Evolutionary conservation across 352 stramenopile genomes (phyloP), one percentile per base, ranked within the genome.

Genomic region (Phytophthora foliorum): DNA sequence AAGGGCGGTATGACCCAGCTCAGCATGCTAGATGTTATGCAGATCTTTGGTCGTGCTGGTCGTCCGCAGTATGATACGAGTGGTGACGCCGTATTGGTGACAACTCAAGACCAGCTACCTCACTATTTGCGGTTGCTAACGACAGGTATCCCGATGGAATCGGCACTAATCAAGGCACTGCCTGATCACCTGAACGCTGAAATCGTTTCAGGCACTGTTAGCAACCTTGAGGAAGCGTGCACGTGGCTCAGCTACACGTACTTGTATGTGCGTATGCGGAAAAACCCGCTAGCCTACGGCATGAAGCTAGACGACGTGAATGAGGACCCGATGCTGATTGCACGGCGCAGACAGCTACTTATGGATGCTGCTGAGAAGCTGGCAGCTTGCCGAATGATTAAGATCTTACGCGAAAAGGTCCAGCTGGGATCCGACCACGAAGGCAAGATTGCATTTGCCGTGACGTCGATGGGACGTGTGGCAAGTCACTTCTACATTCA

Each of bases 401-500:
- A 93, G 53, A 87, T 93, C 22, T 51, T 92, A 48, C 76, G 82
- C 6, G 83, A 93, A 39, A 89, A 90, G 56, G 50, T 74, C 16
- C 69, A 66, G 3, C 48, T 82, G 34, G 69, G 76, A 21, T 64
- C 70, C 0, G 65, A 70, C 6, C 42, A 63, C 22, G 74, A 88
- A 51, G 78, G 74, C 17, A 90, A 89, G 45, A 76, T 86, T 2
- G 68, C 74, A 13, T 91, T 99, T 42, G 94, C 94, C 2, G 94
- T 99, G 50, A 99, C 97, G 13, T 92, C 99, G 31, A 89, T 99
- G 63, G 98, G 98, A 9, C 91, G 98, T 21, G 96, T 99, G 14
- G 98, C 98, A 7, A 99, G 95, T 27, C 97, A 99, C 76, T 99
- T 98, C 75, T 99, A 99, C 84, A 99, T 99, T 59, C 86, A 95